Conservation (phyloP, 176 grass and related monocot genomes). For the Bolboschoenus planiculmis region DNA sequence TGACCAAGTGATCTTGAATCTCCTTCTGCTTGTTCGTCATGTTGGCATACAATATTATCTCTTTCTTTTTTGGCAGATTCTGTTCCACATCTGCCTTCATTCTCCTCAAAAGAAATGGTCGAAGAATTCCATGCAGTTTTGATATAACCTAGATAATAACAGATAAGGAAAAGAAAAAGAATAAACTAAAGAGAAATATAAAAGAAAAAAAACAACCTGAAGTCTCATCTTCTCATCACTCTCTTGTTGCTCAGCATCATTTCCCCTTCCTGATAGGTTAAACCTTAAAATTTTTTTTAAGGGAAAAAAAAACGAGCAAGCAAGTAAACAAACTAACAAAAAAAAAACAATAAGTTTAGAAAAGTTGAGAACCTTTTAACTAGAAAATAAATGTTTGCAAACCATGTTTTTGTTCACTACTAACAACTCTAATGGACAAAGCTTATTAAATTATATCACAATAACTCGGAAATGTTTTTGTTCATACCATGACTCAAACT, state of each 20-base stretch:
- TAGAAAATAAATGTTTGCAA: slow-evolving; percentile 4
- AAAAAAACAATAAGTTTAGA: background rate
- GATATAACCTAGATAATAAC: slow-evolving; percentile 37
- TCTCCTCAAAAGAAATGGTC: slow-evolving; percentile 88
- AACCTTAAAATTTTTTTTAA: slow-evolving; percentile 52
- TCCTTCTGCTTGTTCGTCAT: slow-evolving; percentile 87
- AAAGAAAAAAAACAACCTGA: slow-evolving; percentile 37
- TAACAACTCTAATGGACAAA: background rate
- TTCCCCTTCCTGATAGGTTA: slow-evolving; percentile 61
- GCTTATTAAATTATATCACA: background rate
- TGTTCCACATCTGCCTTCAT: slow-evolving; percentile 95
- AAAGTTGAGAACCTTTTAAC: background rate
- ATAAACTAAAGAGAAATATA: background rate
- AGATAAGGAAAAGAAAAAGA: slow-evolving; percentile 1
- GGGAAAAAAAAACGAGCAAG: background rate
- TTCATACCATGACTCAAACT: slow-evolving; percentile 97
- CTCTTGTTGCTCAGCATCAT: slow-evolving; percentile 55
- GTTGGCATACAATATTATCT: slow-evolving; percentile 95
- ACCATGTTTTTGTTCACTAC: background rate
- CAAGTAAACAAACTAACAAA: background rate
- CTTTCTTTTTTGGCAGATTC: slow-evolving; percentile 88
- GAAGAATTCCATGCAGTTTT: slow-evolving; percentile 87
- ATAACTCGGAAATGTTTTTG: background rate
- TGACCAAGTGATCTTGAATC: slow-evolving; percentile 73
- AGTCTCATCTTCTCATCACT: slow-evolving; percentile 75